Evolutionary conservation across 2,329 filamentous ascomycete species (phyloP).

Genomic region (Orbilia javanica): DNA sequence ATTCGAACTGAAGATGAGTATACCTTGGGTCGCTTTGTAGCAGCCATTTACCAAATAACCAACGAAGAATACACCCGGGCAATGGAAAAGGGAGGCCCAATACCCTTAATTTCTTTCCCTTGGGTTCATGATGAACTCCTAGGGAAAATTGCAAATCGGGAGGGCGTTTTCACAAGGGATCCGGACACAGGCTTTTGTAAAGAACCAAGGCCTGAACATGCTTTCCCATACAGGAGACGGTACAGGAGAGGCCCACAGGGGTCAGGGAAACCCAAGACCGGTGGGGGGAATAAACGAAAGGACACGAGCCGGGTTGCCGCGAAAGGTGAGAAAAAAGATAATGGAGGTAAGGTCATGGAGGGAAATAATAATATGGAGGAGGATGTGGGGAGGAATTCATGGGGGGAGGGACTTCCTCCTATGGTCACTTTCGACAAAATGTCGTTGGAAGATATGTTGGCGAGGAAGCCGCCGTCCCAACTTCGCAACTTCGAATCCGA

Average conservation of each 20-base stretch:
- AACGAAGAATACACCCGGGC: conserved; percentile 76
- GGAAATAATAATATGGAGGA: not conserved
- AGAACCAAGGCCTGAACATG: conserved; percentile 16
- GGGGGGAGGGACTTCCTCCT: conserved; percentile 17
- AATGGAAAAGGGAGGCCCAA: conserved; percentile 69
- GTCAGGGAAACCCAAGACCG: not conserved
- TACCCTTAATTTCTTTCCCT: conserved; percentile 91
- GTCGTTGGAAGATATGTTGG: conserved; percentile 22
- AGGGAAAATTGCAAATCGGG: conserved; percentile 74
- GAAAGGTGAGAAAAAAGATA: not conserved
- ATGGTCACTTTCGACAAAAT: conserved; percentile 6
- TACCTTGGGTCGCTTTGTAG: conserved; percentile 77
- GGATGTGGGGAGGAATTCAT: not conserved
- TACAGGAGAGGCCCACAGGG: not conserved
- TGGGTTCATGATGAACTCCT: conserved; percentile 86
- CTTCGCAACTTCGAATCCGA: not conserved
- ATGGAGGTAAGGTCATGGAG: not conserved
- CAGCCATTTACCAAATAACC: conserved; percentile 89
- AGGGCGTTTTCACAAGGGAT: conserved; percentile 36
- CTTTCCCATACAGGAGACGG: conserved; percentile 19
- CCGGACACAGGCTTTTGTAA: conserved; percentile 23
- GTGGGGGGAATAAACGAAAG: not conserved
- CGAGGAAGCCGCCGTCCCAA: not conserved
- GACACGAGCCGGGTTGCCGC: not conserved
- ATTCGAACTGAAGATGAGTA: conserved; percentile 74